Evolutionary conservation across 2,329 filamentous ascomycete species (phyloP).

Genomic region (Microcyclosporella mali): DNA sequence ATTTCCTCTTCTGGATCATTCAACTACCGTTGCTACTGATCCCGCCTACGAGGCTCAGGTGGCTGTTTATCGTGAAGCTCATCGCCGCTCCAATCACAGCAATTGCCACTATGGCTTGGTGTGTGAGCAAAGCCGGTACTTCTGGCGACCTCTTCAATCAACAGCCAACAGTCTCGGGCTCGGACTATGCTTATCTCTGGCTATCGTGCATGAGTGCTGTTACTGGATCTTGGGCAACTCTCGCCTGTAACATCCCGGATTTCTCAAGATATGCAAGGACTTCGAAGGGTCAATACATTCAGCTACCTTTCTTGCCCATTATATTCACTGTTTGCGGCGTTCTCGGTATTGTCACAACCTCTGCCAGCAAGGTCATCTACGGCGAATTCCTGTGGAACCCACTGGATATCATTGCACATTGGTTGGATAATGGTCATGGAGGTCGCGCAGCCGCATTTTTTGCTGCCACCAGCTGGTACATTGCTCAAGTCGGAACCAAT

Average conservation of each 20-base stretch:
- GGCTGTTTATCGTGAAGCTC: conserved; percentile 37
- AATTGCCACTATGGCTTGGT: conserved; percentile 28
- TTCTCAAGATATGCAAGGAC: conserved; percentile 31
- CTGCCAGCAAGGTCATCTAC: conserved; percentile 47
- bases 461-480: conserved; percentile 41
- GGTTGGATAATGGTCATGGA: conserved; percentile 18
- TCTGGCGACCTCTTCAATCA: conserved; percentile 20
- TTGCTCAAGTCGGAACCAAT: conserved; percentile 48
- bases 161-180: conserved; percentile 34
- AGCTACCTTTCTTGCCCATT: conserved; percentile 36
- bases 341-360: conserved; percentile 48
- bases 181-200: conserved; percentile 31
- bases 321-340: conserved; percentile 34
- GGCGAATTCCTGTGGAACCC: conserved; percentile 38
- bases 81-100: conserved; percentile 30
- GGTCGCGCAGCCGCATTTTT: conserved; percentile 26
- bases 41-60: conserved; percentile 36
- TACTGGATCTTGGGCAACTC: conserved; percentile 41
- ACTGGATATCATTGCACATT: conserved; percentile 32
- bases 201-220: conserved; percentile 46
- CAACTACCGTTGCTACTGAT: conserved; percentile 50
- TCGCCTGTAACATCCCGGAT: conserved; percentile 31
- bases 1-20: conserved; percentile 51
- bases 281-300: conserved; percentile 27
- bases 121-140: conserved; percentile 25